A percentile compares a stretch with the other conserved stretches of the same genome.
Conservation (phyloP, 208 protist species). For the Trichomonas tenax region DNA sequence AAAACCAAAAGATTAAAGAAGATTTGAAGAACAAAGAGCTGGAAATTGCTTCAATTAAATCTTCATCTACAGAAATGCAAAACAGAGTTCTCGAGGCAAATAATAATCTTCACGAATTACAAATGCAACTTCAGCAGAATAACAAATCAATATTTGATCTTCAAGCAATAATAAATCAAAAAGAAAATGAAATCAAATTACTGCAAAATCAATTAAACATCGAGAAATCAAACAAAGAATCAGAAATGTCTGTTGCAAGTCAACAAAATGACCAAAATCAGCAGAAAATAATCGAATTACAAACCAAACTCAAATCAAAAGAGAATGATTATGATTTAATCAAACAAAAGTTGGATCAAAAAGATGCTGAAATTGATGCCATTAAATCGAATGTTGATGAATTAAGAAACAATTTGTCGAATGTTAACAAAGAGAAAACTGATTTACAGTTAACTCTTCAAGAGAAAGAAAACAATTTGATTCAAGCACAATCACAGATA, state of each 20-base stretch:
- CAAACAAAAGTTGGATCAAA: too few species aligned
- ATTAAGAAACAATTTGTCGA: too few species aligned
- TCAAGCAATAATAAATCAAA: neutral
- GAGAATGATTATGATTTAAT: too few species aligned
- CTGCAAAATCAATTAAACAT: neutral
- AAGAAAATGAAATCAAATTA: neutral
- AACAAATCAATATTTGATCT: neutral
- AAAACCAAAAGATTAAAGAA: neutral
- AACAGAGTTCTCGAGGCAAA: neutral
- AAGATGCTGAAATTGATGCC: too few species aligned
- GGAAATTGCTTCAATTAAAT: neutral
- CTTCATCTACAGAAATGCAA: neutral
- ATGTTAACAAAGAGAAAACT: too few species aligned
- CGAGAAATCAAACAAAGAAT: too few species aligned
- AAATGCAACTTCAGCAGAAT: neutral
- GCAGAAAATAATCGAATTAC: too few species aligned
- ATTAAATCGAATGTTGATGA: too few species aligned
- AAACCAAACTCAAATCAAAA: too few species aligned
- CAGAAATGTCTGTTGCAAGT: too few species aligned
- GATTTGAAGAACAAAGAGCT: neutral
- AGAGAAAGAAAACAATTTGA: neutral
- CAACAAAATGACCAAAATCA: too few species aligned
- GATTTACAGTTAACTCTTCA: neutral
- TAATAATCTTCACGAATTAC: neutral
- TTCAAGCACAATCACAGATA: neutral